A percentile compares a stretch with the other conserved stretches of the same genome.
phyloP scores from a whole-genome alignment of 176 grass and related monocot species.

The Phoenix roebelenii region DNA sequence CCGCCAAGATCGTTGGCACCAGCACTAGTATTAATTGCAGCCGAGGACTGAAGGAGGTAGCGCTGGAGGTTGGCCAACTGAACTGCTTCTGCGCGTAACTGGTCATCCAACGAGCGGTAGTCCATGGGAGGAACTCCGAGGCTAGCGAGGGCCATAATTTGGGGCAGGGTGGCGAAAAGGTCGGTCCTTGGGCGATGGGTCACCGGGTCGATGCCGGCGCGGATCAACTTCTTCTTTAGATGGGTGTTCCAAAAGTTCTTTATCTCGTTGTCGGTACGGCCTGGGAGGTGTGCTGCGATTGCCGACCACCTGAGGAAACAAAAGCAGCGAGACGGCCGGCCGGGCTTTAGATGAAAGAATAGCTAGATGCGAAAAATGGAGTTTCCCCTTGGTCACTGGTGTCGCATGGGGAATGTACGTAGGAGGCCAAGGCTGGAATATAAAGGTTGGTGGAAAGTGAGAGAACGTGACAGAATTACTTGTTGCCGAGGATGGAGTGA shows the following conservation, averaged over 20 bases:
- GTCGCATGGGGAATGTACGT: too few species aligned
- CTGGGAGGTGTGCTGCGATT: conserved; percentile 33
- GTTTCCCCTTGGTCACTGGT: too few species aligned
- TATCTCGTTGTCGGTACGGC: conserved; percentile 39
- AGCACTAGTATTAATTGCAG: not conserved
- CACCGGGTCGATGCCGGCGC: conserved; percentile 23
- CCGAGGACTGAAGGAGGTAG: not conserved
- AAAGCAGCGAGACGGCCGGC: not conserved
- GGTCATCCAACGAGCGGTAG: not conserved
- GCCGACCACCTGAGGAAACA: conserved; percentile 27
- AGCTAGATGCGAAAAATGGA: too few species aligned
- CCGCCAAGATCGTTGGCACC: not conserved
- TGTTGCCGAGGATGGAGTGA: conserved; percentile 39
- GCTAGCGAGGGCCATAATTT: conserved; percentile 6
- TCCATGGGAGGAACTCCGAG: not conserved
- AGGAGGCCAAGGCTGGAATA: too few species aligned
- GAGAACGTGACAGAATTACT: conserved; percentile 9
- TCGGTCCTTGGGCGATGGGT: conserved; percentile 21
- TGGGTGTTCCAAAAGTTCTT: conserved; percentile 47
- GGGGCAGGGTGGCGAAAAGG: conserved; percentile 12
- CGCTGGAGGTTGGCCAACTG: conserved; percentile 10
- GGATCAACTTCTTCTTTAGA: conserved; percentile 33
- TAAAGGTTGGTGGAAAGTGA: too few species aligned
- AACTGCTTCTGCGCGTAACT: not conserved
- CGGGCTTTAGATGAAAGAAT: not conserved